Evolutionary conservation across 768 basidiomycete genomes (phyloP).

Genomic region (Lentinula boryana): DNA sequence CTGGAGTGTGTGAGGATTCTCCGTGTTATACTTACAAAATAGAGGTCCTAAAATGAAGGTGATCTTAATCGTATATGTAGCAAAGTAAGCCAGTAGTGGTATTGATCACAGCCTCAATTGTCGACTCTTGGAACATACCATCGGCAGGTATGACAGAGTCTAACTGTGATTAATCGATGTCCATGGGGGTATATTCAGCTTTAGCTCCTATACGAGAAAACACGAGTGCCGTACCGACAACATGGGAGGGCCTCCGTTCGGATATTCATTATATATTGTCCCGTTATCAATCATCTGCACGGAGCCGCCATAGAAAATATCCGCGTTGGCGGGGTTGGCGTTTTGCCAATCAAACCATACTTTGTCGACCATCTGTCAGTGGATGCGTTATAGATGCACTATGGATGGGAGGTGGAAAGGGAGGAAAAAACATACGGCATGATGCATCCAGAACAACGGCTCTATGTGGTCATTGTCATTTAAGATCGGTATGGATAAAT

Average conservation of each 20-base stretch:
- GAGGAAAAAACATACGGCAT: constrained; percentile 17
- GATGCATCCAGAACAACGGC: constrained; percentile 28
- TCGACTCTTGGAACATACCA: constrained; percentile 17
- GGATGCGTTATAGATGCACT: neutral
- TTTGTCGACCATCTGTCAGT: constrained; percentile 25
- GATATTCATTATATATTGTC: constrained; percentile 15
- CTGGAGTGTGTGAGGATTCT: too few relatives aligned
- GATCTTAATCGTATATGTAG: constrained; percentile 26
- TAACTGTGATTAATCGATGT: constrained; percentile 11
- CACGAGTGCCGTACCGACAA: constrained; percentile 12
- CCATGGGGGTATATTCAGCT: too few relatives aligned
- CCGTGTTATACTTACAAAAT: too few relatives aligned
- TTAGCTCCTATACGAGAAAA: too few relatives aligned
- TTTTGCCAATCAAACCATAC: constrained; percentile 30
- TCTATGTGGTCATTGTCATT: constrained; percentile 12
- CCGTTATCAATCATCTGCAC: constrained; percentile 18
- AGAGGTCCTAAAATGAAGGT: too few relatives aligned
- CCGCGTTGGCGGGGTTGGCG: constrained; percentile 15
- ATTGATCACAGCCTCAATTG: constrained; percentile 20
- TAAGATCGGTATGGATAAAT: neutral
- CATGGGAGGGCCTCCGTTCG: constrained; percentile 17
- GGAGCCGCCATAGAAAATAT: constrained; percentile 24
- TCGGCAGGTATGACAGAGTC: constrained; percentile 19
- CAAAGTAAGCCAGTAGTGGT: constrained; percentile 25
- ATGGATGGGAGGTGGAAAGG: neutral